Conservation (phyloP, 2,329 filamentous ascomycete species). For the Apiospora saccharicola region DNA sequence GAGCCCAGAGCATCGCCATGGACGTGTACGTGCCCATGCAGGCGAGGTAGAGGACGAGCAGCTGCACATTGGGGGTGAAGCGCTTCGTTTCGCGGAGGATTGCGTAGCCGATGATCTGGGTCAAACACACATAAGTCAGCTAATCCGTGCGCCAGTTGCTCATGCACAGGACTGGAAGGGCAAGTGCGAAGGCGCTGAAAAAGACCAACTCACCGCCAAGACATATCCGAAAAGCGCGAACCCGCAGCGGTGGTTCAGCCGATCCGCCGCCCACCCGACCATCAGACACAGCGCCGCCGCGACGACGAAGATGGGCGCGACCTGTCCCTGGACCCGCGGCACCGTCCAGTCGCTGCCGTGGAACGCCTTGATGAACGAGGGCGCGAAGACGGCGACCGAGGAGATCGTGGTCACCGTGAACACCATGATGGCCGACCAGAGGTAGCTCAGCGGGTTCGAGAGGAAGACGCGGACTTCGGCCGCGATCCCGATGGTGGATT, state of each 20-base stretch:
- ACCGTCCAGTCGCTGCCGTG: too few species aligned
- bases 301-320: too few species aligned
- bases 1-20: slow-evolving; percentile 32
- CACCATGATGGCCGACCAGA: slow-evolving; percentile 30
- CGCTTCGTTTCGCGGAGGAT: slow-evolving; percentile 20
- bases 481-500: slow-evolving; percentile 18
- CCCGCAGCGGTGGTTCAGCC: slow-evolving; percentile 30
- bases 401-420: slow-evolving; percentile 32
- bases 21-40: slow-evolving; percentile 30
- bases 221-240: slow-evolving; percentile 29
- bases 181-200: too few species aligned
- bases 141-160: too few species aligned
- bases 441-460: slow-evolving; percentile 32
- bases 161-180: too few species aligned
- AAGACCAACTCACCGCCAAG: neutral
- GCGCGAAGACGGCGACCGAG: slow-evolving; percentile 33
- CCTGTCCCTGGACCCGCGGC: too few species aligned
- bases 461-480: slow-evolving; percentile 32
- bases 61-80: slow-evolving; percentile 26
- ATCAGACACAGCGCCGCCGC: slow-evolving; percentile 24
- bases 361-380: slow-evolving; percentile 28
- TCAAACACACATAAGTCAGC: too few species aligned
- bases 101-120: slow-evolving; percentile 27
- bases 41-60: slow-evolving; percentile 33
- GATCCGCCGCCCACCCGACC: slow-evolving; percentile 28